A percentile compares a stretch with the other conserved stretches of the same genome.
Conservation (phyloP, 1,284 basidiomycete genomes). For the Sanguinoderma infundibulare region DNA sequence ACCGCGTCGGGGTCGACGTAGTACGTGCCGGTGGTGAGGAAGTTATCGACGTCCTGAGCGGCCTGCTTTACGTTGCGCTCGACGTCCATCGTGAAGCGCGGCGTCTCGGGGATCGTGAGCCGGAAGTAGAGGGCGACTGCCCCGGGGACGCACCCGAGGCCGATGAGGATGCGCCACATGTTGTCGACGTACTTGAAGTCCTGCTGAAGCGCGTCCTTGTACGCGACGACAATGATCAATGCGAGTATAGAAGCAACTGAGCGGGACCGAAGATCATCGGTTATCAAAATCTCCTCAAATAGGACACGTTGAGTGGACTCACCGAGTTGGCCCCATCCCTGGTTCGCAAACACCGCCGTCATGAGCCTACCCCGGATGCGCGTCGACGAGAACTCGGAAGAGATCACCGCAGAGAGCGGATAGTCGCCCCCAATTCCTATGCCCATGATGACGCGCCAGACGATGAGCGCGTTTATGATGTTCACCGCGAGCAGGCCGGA, state of each 20-base stretch:
- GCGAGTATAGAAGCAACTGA: slow-evolving; percentile 26
- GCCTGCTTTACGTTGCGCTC: slow-evolving; percentile 84
- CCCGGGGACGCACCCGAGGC: slow-evolving; percentile 72
- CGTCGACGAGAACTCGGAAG: slow-evolving; percentile 67
- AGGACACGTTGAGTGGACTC: too few species aligned
- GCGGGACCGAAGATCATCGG: too few species aligned
- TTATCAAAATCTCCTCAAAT: too few species aligned
- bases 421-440: slow-evolving; percentile 63
- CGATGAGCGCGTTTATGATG: slow-evolving; percentile 62
- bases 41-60: slow-evolving; percentile 66
- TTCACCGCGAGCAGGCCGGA: slow-evolving; percentile 45
- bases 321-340: slow-evolving; percentile 59
- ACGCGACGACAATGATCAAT: slow-evolving; percentile 57
- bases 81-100: slow-evolving; percentile 90
- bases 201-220: slow-evolving; percentile 47
- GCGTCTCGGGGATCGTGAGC: slow-evolving; percentile 77
- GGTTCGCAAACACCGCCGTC: slow-evolving; percentile 58
- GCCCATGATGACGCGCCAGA: slow-evolving; percentile 56
- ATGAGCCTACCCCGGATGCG: slow-evolving; percentile 60
- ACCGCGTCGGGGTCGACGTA: slow-evolving; percentile 61
- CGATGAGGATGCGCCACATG: slow-evolving; percentile 74
- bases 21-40: slow-evolving; percentile 58
- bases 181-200: slow-evolving; percentile 55
- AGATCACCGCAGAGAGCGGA: slow-evolving; percentile 53
- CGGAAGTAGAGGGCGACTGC: slow-evolving; percentile 76